These are phyloP conservation scores for Paramecium biaurelia DNA, from an alignment of 73 alveolate species.

Conservation along the genomic window DNA sequence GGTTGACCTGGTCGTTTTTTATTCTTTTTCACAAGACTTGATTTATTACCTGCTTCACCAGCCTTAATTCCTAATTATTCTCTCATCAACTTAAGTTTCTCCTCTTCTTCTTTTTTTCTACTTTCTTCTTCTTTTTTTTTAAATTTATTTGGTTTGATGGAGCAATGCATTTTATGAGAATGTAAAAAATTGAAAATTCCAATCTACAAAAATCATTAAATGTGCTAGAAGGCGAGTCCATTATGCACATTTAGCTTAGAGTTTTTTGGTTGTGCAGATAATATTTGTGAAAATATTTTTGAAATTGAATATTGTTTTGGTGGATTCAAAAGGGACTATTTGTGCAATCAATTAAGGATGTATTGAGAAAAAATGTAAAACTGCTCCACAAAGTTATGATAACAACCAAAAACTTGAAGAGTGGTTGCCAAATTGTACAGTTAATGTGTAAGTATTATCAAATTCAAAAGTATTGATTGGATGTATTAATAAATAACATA, in stretches of 20 bases:
- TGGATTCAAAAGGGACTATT: not conserved
- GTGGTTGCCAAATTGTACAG: not conserved
- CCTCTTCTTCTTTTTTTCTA: slow-evolving; percentile 56
- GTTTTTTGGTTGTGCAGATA: not conserved
- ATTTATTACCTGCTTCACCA: slow-evolving; percentile 47
- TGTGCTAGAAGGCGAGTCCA: not conserved
- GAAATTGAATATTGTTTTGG: not conserved
- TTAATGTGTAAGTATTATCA: not conserved
- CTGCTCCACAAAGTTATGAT: not conserved
- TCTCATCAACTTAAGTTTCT: slow-evolving; percentile 43
- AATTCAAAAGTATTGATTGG: not conserved
- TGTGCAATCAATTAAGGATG: not conserved
- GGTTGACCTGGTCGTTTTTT: slow-evolving; percentile 55
- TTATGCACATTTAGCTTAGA: not conserved
- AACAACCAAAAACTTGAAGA: not conserved
- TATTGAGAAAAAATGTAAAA: not conserved
- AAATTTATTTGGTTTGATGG: too few species aligned
- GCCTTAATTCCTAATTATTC: slow-evolving; percentile 26
- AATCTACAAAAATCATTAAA: not conserved
- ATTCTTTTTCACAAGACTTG: slow-evolving; percentile 44
- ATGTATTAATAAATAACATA: not conserved
- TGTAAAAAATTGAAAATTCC: not conserved
- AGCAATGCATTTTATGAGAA: not conserved
- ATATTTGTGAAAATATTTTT: not conserved
- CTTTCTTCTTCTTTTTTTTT: too few species aligned